phyloP scores from a whole-genome alignment of 768 basidiomycete species.

The Suillus spraguei region DNA sequence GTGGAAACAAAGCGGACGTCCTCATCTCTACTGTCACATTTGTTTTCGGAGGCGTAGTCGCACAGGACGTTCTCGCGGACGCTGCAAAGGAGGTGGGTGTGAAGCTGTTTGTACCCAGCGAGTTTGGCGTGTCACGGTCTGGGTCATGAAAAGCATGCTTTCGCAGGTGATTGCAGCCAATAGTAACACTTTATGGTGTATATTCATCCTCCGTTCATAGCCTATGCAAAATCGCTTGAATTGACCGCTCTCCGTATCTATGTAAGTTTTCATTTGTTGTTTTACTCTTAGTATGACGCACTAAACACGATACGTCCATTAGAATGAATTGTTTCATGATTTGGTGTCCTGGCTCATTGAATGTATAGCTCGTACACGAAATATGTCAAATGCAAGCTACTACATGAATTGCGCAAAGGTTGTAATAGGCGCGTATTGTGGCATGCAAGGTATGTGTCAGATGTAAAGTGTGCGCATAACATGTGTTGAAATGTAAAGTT shows the following conservation, averaged over 20 bases:
- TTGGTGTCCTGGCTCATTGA: constrained; percentile 20
- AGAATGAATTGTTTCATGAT: constrained; percentile 28
- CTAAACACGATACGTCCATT: neutral
- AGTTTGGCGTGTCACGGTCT: constrained; percentile 24
- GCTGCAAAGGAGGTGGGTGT: constrained; percentile 27
- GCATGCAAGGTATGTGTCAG: no score
- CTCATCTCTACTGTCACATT: constrained; percentile 10
- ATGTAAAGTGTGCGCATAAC: no score
- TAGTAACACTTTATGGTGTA: neutral
- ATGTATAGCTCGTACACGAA: no score
- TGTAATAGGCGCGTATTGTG: no score
- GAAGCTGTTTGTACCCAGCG: constrained; percentile 33
- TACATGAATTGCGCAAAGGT: no score
- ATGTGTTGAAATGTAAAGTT: no score
- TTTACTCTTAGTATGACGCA: neutral
- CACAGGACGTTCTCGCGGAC: constrained; percentile 20
- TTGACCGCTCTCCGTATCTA: constrained; percentile 17
- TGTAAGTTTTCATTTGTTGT: constrained; percentile 20
- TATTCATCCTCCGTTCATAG: constrained; percentile 10
- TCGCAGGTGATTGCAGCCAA: constrained; percentile 3
- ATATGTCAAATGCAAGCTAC: no score
- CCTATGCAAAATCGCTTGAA: constrained; percentile 21
- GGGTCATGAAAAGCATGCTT: constrained; percentile 1
- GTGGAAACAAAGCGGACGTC: constrained; percentile 10
- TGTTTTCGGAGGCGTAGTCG: constrained; percentile 3